Base-by-base conservation (phyloP, 1,284 basidiomycete species). In the Schizopora paradoxa region DNA sequence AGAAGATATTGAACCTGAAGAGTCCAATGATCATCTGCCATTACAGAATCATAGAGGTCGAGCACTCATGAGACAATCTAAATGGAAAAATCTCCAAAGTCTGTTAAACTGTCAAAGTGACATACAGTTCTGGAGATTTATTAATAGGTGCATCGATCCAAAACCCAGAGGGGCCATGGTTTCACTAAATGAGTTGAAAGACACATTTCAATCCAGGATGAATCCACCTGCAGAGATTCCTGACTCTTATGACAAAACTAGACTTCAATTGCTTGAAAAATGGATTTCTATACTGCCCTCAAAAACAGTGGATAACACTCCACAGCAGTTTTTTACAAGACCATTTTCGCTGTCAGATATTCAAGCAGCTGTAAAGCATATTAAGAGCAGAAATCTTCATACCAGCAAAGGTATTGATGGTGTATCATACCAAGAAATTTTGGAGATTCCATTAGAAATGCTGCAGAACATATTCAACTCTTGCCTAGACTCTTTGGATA, bases 331-430 rank as follows among this genome's bases (percentile, higher is more conserved):
- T 35, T 58, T 59, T 45, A 51, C 53, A 13, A 43, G 50, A 0
- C 45, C 40, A n/a, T 54, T 58, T 31, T 22, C 43, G 1, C 10
- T 40, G 2, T 53, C 45, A 2, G 60, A 61, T 14, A 48, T 61
- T 27, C 51, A 33, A 13, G 27, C 5, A 0, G 52, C 47, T 1
- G 57, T 58, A 35, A 11, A 21, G 1, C 51, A 53, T 18, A 40
- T 61, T 0, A 34, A 42, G 3, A 22, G 26, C 5, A 34, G 42
- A 5, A 10, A 27, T 5, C 13, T 28, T 1, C 16, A 36, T 0
- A 33, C 38, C 32, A 53, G 58, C 3, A n/a, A 7, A 0, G 59
- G 58, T 0, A 10, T 47, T 2, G 57, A 61, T 38, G 34, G 31
- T 2, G 26, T 55, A 0, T 27, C 48, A 1, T 60, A 58, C 28